A percentile compares a stretch with the other conserved stretches of the same genome.
Conservation (phyloP, 441 rosid genomes). For the Brassica balearica region DNA sequence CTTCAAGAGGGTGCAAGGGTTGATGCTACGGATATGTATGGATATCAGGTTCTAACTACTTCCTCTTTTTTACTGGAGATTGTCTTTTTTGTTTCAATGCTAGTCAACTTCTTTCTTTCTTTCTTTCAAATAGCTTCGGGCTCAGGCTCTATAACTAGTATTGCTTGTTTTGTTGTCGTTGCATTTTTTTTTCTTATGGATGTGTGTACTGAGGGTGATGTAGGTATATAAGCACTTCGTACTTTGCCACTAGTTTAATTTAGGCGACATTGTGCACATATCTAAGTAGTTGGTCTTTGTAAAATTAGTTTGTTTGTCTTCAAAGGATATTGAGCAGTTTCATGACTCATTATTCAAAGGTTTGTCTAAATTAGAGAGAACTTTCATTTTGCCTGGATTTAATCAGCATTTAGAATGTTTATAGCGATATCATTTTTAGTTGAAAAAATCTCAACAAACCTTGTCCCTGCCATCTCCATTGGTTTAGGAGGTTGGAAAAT, state of each 20-base stretch:
- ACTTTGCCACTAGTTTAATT: neutral
- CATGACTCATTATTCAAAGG: constrained; percentile 11
- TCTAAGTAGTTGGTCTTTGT: neutral
- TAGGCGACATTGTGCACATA: constrained; percentile 6
- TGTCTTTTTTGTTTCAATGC: constrained; percentile 26
- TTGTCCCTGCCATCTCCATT: constrained; percentile 11
- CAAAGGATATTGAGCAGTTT: neutral
- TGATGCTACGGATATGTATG: constrained; percentile 78
- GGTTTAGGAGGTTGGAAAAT: neutral
- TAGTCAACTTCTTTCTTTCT: neutral
- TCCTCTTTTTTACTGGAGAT: neutral
- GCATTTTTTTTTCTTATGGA: constrained; percentile 4
- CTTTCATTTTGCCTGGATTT: neutral
- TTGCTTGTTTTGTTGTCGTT: constrained; percentile 11
- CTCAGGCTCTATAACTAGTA: neutral
- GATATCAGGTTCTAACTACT: constrained; percentile 72
- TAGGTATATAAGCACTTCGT: neutral
- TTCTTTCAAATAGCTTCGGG: neutral
- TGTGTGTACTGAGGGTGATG: constrained; percentile 8
- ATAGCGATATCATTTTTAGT: neutral
- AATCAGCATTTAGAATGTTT: constrained; percentile 14
- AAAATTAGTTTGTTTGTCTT: neutral
- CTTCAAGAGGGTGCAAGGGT: constrained; percentile 85
- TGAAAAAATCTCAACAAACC: neutral
- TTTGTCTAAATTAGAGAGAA: constrained; percentile 6